phyloP scores from a whole-genome alignment of 805 yeast species.

The Metschnikowia gruessii region DNA sequence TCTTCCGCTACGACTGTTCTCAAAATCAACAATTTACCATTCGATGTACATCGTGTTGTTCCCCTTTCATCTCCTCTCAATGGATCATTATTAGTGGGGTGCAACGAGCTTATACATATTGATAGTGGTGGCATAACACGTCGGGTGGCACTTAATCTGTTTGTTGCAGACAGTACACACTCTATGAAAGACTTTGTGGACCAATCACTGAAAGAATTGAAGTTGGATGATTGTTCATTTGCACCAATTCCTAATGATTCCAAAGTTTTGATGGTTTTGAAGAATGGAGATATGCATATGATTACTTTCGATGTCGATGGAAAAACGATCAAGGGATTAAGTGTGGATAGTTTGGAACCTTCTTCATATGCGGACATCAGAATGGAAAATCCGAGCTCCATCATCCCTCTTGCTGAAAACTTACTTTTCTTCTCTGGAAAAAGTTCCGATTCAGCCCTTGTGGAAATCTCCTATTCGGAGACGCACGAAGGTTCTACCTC shows the following conservation, averaged over 20 bases:
- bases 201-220: conserved; percentile 48
- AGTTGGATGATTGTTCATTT: conserved; percentile 51
- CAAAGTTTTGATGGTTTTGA: conserved; percentile 31
- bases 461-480: conserved; percentile 37
- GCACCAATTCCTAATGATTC: conserved; percentile 36
- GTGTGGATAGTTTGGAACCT: conserved; percentile 31
- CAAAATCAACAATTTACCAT: conserved; percentile 64
- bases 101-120: conserved; percentile 72
- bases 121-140: conserved; percentile 72
- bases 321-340: conserved; percentile 36
- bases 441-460: conserved; percentile 56
- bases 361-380: conserved; percentile 30
- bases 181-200: conserved; percentile 42
- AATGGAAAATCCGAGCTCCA: conserved; percentile 39
- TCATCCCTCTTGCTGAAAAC: conserved; percentile 40
- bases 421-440: conserved; percentile 58
- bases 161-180: conserved; percentile 38
- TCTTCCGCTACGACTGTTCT: conserved; percentile 65
- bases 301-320: conserved; percentile 42
- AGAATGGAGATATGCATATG: conserved; percentile 33
- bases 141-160: conserved; percentile 62
- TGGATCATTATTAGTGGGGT: conserved; percentile 69
- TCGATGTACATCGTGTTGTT: conserved; percentile 62
- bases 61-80: conserved; percentile 65
- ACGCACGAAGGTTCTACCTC: neutral